Evolutionary conservation across 75 land plant species (phyloP), one percentile per base, ranked within the genome.

Genomic region (Picea sitchensis): DNA sequence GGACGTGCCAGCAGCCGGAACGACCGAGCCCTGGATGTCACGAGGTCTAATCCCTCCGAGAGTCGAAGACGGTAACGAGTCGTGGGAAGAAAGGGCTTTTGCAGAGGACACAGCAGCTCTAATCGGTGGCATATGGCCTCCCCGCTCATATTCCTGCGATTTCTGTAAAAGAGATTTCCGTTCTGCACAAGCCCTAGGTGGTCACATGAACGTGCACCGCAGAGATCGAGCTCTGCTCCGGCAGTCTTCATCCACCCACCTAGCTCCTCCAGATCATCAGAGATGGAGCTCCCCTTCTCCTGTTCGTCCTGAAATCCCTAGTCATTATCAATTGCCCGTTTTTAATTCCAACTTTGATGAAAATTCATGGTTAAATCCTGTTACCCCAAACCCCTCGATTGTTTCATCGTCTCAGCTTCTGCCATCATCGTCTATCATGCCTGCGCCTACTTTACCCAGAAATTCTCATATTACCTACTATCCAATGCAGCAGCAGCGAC

Each of bases 191-290:
- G 91, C 91, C 74, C 85, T 89, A 3, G 91, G 91, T 6, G 91
- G 91, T 38, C 91, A 90, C 82, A 88, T 91, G 93, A 91, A 91
- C 76, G 93, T 91, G 58, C 90, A 91, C 81, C 86, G 93, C 63
- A 88, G 91, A 30, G 93, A 91, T 77, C 85, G 93, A 1, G 93
- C 91, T 44, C 62, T 84, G 57, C 87, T 90, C 57, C 83, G 86
- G 38, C 88, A 86, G 15, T 51, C 82, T 9, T 18, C 68, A 32
- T 61, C 77, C 2, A 68, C n/a, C 47, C 65, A n/a, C 3, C 73
- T 14, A n/a, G n/a, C 20, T 31, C 3, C 23, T 20, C 5, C 79
- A 30, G 59, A 54, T 2, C 58, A 26, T 75, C 59, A 57, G 31
- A 58, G 26, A 54, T 32, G 15, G 23, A 21, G 23, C 47, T 34